Base-by-base conservation (phyloP, 1,139 yeast genomes). In the Arxiozyma heterogenica region DNA sequence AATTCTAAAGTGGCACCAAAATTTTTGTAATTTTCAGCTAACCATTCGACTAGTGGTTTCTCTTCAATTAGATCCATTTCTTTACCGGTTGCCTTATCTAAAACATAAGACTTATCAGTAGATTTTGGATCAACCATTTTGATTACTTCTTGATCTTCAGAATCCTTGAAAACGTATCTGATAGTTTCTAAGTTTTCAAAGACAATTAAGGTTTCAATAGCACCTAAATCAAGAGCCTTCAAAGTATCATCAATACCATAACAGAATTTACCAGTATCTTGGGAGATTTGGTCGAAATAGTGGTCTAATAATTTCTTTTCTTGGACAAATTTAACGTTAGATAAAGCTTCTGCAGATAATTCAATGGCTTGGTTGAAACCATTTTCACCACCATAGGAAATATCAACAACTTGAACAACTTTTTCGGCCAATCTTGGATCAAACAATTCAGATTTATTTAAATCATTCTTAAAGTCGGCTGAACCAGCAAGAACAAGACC, bases 301-400 rank as follows among this genome's bases (percentile, higher is more conserved):
- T 79, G 79, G 60, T 88, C 86, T 71, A 93, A 84, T 65, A 93
- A 82, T 76, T 91, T 91, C 88, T 93, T 93, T 73, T 93, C 98
- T 76, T 93, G 98, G 58, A 93, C 94, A 70, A 93, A 93, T 73
- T 93, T 93, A 64, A 93, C 98, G 71, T 91, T 93, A 52, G 98
- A 86, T 66, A 93, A 80, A 25, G 98, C 87, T 76, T 93, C 98
- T 46, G 97, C 96, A 34, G 97, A 86, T 62, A 93, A 79, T 73
- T 93, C 98, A 67, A 93, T 93, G 52, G 98, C 98, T 76, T 93
- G 98, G 76, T 93, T 93, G 78, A 93, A 93, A 51, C 98, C 98
- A 71, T 93, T 93, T 74, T 93, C 98, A 67, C 98, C 98, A 72
- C 98, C 98, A 69, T 93, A 93, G 2, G 98, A 91, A 54, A 93